Conservation (phyloP, 1,284 basidiomycete genomes). For the Trametes hirsuta region DNA sequence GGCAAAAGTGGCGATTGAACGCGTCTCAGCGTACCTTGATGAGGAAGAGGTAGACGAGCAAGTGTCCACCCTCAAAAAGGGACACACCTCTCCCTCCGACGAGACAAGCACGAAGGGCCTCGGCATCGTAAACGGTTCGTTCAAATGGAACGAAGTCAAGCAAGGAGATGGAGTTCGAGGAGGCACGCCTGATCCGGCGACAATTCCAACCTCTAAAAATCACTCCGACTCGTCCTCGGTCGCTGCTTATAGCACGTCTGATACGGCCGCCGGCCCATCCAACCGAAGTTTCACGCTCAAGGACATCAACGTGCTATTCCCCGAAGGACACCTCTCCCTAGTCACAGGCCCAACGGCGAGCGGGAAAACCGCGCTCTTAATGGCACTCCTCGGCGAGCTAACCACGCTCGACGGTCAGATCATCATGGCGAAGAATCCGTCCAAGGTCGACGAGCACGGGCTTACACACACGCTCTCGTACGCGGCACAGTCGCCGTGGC, state of each 20-base stretch:
- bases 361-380: slow-evolving; percentile 80
- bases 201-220: background rate
- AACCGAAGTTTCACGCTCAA: slow-evolving; percentile 63
- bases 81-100: slow-evolving; percentile 28
- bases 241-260: slow-evolving; percentile 21
- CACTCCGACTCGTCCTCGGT: slow-evolving; percentile 28
- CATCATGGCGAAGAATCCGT: slow-evolving; percentile 66
- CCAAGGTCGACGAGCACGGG: slow-evolving; percentile 61
- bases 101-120: slow-evolving; percentile 47
- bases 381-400: slow-evolving; percentile 71
- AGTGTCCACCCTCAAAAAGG: slow-evolving; percentile 40
- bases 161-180: slow-evolving; percentile 31
- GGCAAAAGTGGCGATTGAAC: slow-evolving; percentile 76
- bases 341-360: slow-evolving; percentile 77
- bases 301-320: slow-evolving; percentile 71
- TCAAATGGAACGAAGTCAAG: slow-evolving; percentile 70
- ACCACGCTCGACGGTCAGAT: slow-evolving; percentile 55
- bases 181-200: slow-evolving; percentile 5
- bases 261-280: slow-evolving; percentile 21
- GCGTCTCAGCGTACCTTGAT: slow-evolving; percentile 79
- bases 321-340: slow-evolving; percentile 65
- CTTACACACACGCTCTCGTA: slow-evolving; percentile 81
- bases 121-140: slow-evolving; percentile 64
- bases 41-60: slow-evolving; percentile 70
- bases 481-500: slow-evolving; percentile 84